Evolutionary conservation across 768 basidiomycete genomes (phyloP), one percentile per base, ranked within the genome.

Genomic region (Termitomyces sp.): DNA sequence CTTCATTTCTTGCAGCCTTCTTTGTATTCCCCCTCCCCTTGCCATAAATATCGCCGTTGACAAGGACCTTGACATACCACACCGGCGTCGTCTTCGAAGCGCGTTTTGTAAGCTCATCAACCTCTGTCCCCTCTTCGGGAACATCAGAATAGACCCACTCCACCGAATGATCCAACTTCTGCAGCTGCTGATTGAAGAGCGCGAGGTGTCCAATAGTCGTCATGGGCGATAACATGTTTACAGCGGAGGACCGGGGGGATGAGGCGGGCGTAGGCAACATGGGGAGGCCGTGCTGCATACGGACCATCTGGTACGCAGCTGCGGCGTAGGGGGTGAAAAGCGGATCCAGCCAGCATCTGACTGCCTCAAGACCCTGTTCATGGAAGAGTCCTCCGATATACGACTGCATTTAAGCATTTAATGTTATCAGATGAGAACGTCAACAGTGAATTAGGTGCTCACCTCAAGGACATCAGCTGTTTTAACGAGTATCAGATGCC

Each of bases 401-500:
- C 3, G 91, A 82, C 89, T 93, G 62, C 34, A 47, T n/a, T 36
- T 18, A 53, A 24, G 16, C n/a, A n/a, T n/a, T n/a, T n/a, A n/a
- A n/a, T n/a, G n/a, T 26, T 53, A 46, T 63, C 32, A 58, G 56
- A 56, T 39, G n/a, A 39, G n/a, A 55, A 44, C 43, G 43, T 43
- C 22, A 47, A 46, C 24, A 18, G 36, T n/a, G 3, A 24, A 24
- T 33, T 8, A 22, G 24, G 1, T 34, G 26, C 39, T 69, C 76
- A 88, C 90, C 81, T 93, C 91, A 64, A 93, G 88, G 24, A 91
- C 77, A 65, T 93, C 88, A 49, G 91, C 91, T 91, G 65, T 26
- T 60, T 39, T 13, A 44, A 34, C 57, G 24, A 42, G 47, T 45
- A 55, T 56, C 51, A 45, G 57, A 46, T 49, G 54, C 44, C 33